Conservation (phyloP, 139 green algal species). For the Edaphochlamys debaryana region DNA sequence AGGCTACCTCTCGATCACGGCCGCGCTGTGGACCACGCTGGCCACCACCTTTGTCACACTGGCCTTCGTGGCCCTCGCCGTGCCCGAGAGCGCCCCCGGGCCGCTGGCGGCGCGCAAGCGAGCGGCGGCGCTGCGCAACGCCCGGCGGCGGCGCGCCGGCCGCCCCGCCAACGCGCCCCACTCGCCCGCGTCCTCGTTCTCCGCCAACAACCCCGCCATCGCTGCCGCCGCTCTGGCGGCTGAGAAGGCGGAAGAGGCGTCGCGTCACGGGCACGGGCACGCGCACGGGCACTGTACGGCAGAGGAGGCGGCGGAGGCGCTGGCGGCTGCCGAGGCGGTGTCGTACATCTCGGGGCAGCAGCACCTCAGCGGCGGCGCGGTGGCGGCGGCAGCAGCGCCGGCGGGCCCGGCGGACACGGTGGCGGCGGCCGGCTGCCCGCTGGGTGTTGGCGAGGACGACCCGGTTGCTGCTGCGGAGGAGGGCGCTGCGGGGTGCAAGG, state of each 20-base stretch:
- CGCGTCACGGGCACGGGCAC: too few species aligned
- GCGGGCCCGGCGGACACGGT: neutral
- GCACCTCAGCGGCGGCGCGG: slow-evolving; percentile 2
- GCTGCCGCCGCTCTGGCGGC: neutral
- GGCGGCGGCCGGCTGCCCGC: too few species aligned
- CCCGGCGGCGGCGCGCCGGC: too few species aligned
- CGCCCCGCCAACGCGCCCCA: neutral
- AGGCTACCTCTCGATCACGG: slow-evolving; percentile 24
- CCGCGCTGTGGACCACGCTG: slow-evolving; percentile 45
- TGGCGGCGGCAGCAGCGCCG: too few species aligned
- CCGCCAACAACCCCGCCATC: too few species aligned
- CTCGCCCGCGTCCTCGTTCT: too few species aligned
- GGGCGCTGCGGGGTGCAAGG: too few species aligned
- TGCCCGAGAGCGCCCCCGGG: slow-evolving; percentile 43
- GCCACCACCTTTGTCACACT: slow-evolving; percentile 3
- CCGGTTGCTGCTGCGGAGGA: too few species aligned
- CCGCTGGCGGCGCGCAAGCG: neutral
- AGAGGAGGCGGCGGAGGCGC: neutral
- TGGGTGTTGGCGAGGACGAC: neutral
- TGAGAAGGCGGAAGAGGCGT: neutral
- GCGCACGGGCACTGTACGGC: too few species aligned
- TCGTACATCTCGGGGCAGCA: neutral
- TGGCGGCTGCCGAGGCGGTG: slow-evolving; percentile 16
- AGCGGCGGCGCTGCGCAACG: neutral
- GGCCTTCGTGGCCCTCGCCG: slow-evolving; percentile 32